A percentile compares a stretch with the other conserved stretches of the same genome.
Evolutionary conservation across 2,329 filamentous ascomycete species (phyloP).

Genomic region (Pseudonectria foliicola): DNA sequence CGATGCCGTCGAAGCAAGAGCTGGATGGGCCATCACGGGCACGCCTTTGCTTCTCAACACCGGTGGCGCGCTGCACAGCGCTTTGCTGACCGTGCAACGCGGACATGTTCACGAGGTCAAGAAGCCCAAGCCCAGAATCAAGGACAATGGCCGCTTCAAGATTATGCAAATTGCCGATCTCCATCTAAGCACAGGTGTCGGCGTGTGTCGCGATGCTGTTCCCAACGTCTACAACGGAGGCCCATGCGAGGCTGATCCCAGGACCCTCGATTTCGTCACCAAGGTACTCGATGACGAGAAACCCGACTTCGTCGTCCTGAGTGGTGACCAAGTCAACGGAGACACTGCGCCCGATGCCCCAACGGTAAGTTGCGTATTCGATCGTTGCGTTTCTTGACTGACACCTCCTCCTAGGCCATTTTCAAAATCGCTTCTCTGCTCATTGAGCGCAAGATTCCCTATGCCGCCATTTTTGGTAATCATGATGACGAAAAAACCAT

Average conservation of each 20-base stretch:
- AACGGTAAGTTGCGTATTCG: slow-evolving; percentile 46
- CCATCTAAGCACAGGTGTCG: slow-evolving; percentile 85
- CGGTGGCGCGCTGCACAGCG: slow-evolving; percentile 53
- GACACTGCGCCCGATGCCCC: slow-evolving; percentile 88
- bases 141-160: slow-evolving; percentile 90
- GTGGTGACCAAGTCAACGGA: slow-evolving; percentile 92
- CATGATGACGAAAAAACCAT: slow-evolving; percentile 90
- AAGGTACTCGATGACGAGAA: slow-evolving; percentile 85
- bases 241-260: slow-evolving; percentile 82
- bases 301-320: slow-evolving; percentile 85
- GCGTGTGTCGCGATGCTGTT: slow-evolving; percentile 77
- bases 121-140: slow-evolving; percentile 69
- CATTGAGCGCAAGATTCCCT: slow-evolving; percentile 81
- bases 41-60: slow-evolving; percentile 65
- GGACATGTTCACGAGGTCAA: slow-evolving; percentile 57
- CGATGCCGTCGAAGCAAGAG: slow-evolving; percentile 83
- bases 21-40: slow-evolving; percentile 74
- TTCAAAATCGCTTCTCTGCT: slow-evolving; percentile 88
- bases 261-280: slow-evolving; percentile 83
- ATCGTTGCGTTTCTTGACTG: slow-evolving; percentile 5
- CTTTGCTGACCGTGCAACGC: slow-evolving; percentile 71
- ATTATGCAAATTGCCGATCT: slow-evolving; percentile 95
- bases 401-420: slow-evolving; percentile 52
- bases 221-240: slow-evolving; percentile 65
- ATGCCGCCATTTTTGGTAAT: slow-evolving; percentile 92